Percentiles rank a stretch among this genome's conserved stretches.
Conservation (phyloP, 805 yeast species). For the Yamadazyma olivae region DNA sequence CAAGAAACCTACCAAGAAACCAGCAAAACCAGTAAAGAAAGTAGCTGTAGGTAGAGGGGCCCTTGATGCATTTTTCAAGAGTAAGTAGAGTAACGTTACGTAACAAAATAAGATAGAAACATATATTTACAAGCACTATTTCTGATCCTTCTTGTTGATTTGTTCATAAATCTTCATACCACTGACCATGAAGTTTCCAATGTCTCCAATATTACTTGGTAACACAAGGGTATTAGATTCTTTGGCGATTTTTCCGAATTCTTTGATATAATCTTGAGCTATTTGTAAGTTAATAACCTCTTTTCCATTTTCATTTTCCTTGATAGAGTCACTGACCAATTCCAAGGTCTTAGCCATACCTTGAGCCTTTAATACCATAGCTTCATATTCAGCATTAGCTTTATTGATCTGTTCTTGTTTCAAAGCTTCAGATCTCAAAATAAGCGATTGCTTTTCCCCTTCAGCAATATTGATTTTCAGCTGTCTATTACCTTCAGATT, state of each 20-base stretch:
- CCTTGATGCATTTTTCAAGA: slow-evolving; percentile 63
- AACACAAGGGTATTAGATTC: slow-evolving; percentile 75
- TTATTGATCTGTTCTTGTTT: slow-evolving; percentile 59
- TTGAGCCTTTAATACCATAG: slow-evolving; percentile 58
- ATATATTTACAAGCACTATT: slow-evolving; percentile 1
- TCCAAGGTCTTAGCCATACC: slow-evolving; percentile 75
- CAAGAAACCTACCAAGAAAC: neutral
- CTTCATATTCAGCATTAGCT: slow-evolving; percentile 75
- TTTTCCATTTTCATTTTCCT: slow-evolving; percentile 63
- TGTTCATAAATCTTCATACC: slow-evolving; percentile 68
- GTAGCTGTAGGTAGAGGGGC: slow-evolving; percentile 65
- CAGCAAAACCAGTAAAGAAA: slow-evolving; percentile 14
- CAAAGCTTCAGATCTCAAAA: slow-evolving; percentile 72
- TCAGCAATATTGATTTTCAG: slow-evolving; percentile 80
- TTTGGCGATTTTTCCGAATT: slow-evolving; percentile 79
- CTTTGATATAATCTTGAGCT: slow-evolving; percentile 80
- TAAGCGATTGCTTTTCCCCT: slow-evolving; percentile 69
- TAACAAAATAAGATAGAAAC: neutral
- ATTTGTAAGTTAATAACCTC: slow-evolving; percentile 78
- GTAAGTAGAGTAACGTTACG: no score
- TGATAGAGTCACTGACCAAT: slow-evolving; percentile 63
- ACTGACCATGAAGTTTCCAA: slow-evolving; percentile 71
- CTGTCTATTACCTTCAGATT: slow-evolving; percentile 80
- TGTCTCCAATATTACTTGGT: slow-evolving; percentile 73
- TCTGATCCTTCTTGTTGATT: slow-evolving; percentile 5